Base-by-base conservation (phyloP, 179 eudicot species). In the Silene vulgaris region DNA sequence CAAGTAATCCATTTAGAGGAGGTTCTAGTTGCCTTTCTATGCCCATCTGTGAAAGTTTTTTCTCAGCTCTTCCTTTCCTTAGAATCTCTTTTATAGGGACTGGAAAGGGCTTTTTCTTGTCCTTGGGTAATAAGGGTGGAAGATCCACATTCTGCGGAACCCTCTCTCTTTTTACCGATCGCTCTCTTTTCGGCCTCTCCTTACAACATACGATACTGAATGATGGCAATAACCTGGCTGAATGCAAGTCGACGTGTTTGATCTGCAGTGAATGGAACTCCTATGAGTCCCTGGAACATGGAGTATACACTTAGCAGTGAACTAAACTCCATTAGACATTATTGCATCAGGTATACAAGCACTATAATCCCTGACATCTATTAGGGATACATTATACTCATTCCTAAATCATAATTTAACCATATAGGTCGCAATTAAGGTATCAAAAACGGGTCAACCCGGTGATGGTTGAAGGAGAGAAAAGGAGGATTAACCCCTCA, bases 61-160 rank as follows among this genome's bases (percentile, higher is more conserved):
- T 95, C 72, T 95, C 89, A 3, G 85, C 90, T 84, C 86, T 89
- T 74, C 87, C 87, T 62, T 77, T 84, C 76, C 84, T 81, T 81
- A 71, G 84, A 74, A 94, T 88, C 83, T 87, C 84, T 76, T 82
- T 86, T 21, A 94, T 73, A 28, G 98, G 98, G 73, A 92, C 82
- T 16, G 98, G 97, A 83, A 69, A 92, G 43, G 98, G 98, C 81
- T 94, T 94, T 84, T 94, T 94, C 89, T 90, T 89, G 65, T 87
- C 85, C 87, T 86, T 92, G 5, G 97, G 90, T 32, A 84, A 78
- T 78, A 83, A n/a, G 2, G 89, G 88, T 65, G 98, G 98, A 83
- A 94, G 92, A 83, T 94, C 98, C 30, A 86, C 89, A 86, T 95
- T 92, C 82, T 95, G 97, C 17, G 85, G 88, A 28, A 37, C 8